Base-by-base conservation (phyloP, 2,329 filamentous ascomycete genomes). In the Domatiomyces globalis region DNA sequence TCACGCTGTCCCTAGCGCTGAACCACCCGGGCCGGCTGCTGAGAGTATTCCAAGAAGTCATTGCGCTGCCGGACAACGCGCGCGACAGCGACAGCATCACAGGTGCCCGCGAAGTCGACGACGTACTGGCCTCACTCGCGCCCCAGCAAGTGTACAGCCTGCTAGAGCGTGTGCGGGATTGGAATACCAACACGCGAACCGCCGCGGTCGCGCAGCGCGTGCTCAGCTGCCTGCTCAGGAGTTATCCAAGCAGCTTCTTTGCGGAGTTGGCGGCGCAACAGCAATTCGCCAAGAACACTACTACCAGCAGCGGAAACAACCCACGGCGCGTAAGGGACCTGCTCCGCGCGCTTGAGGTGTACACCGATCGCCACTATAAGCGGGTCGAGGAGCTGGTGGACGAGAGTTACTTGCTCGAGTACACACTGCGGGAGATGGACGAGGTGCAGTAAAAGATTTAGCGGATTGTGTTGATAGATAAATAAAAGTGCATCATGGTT, bases 141-240 rank as follows among this genome's bases (percentile, higher is more conserved):
- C 83, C 92, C 60, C 84, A 90, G 60, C 90, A 96, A 65, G 77
- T 98, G 12, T 94, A 87, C 68, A 74, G 80, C 5, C 76, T 98
- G 12, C 76, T 98, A 0, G 73, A 90, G 39, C 77, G 92, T 53
- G 69, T 95, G 45, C 78, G 94, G 45, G 92, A 98, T 69, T 98
- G 92, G 92, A 98, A 98, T 65, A 94, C 92, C 4, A 96, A 96
- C 61, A 88, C 87, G 0, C 78, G 87, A 55, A 94, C 87, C 2
- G 83, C 88, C 0, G 78, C 82, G 4, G 81, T 96, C 1, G 85
- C 92, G 1, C 92, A 98, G 68, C 80, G 83, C 33, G 83, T 98
- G 12, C 71, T 98, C 6, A 84, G 81, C 72, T 80, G 85, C 1
- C 64, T 98, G 6, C 80, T 95, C 49, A 80, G 81, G 58, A 85